Evolutionary conservation across 306 rosid genomes (phyloP), one percentile per base, ranked within the genome.

Genomic region (Acacia crassicarpa): DNA sequence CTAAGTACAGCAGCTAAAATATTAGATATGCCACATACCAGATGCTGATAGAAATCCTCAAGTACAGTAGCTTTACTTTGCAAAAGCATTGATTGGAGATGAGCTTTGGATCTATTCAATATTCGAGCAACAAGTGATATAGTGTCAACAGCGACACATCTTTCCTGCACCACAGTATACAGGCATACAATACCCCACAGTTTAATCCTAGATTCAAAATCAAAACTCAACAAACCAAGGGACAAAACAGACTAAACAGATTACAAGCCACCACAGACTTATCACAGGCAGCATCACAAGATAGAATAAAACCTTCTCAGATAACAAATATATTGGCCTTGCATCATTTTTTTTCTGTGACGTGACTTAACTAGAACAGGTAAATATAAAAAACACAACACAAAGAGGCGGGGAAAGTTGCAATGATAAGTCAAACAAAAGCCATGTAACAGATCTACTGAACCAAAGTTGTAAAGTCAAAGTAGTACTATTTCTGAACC

Each of bases 71-170:
- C 89, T 78, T 91, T 93, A 86, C 88, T 92, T 87, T 86, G 95
- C 86, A 92, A 91, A 77, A 96, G 94, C 98, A 95, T 92, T 80
- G 91, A 87, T 63, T 93, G 97, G 75, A 95, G 92, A 85, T 91
- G 97, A 74, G 94, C 85, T 88, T 96, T 96, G 74, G 98, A 92
- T 86, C 94, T 89, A 78, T 92, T 89, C 89, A 96, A 84, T 80
- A 93, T 90, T 85, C 81, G 92, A 82, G 97, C 92, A 83, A 93
- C 95, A 74, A 91, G 91, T 74, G 89, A 89, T 77, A 92, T 59
- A 69, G 97, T 87, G 86, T 96, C 99, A 85, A 90, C 99, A 80
- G 90, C 98, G 67, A 94, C 94, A 67, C 97, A 91, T 89, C 98
- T 91, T 90, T 96, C 99, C 98, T 96, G 99, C 83, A 90, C 27